Evolutionary conservation across 495 filamentous ascomycete species (phyloP), one percentile per base, ranked within the genome.

Genomic region (Cercophora sp.): DNA sequence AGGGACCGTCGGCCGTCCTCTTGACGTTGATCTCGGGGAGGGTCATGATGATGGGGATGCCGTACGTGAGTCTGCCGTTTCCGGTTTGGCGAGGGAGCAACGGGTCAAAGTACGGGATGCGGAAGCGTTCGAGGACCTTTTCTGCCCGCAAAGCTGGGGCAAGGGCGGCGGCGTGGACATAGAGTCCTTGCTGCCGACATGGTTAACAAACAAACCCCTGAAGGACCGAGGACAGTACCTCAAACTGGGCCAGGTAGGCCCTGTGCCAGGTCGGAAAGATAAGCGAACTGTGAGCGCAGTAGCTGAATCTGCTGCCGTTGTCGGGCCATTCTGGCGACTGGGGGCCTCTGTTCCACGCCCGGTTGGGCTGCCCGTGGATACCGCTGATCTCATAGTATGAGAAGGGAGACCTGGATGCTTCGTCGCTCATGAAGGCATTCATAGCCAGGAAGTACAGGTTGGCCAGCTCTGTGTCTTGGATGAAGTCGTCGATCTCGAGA

Each of bases 401-500:
- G 36, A 39, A 39, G 4, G 36, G 36, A 4, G 36, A 3, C n/a
- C 10, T 39, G 4, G 36, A 15, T 18, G 36, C 36, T 10, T 39
- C 36, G 5, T 39, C 36, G 36, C 36, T 39, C 36, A 39, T 39
- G 36, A 19, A 39, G 2, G 36, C 18, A 2, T 15, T 10, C 36
- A 39, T 8, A 4, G 36, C 36, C 5, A 39, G 36, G 36, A 39
- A 39, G n/a, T 39, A 39, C 11, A 39, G n/a, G n/a, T 39, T 39
- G 2, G 36, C 36, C 2, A 39, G 36, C 36, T 39, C 36, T 5
- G 36, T 39, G 36, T 39, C 36, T 20, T 39, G 36, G 15, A 39
- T n/a, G 36, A 39, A 39, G 36, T 39, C 36, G n/a, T 39, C 36
- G 36, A 39, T 39, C 36, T 39, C 36, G n/a, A 39, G 36, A 11